phyloP scores from a whole-genome alignment of 805 yeast genomes.

The Isabelozyma gotoi region DNA sequence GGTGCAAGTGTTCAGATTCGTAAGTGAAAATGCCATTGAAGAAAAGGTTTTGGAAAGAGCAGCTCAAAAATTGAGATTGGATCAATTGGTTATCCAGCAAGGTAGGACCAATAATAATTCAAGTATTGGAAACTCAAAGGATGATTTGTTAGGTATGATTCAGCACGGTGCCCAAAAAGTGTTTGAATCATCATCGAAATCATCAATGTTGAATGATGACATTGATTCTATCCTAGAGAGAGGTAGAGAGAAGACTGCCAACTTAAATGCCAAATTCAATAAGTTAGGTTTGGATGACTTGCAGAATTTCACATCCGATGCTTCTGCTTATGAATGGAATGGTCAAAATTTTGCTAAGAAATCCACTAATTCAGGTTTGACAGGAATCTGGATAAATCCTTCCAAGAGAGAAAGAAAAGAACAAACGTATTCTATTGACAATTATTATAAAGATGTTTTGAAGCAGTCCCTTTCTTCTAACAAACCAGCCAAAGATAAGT shows the following conservation, averaged over 20 bases:
- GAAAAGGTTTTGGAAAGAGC: constrained; percentile 96
- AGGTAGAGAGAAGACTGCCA: constrained; percentile 81
- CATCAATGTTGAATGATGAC: constrained; percentile 54
- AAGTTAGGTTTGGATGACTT: constrained; percentile 89
- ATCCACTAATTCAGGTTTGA: constrained; percentile 33
- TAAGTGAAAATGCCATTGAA: constrained; percentile 93
- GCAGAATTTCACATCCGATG: constrained; percentile 86
- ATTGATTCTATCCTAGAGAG: constrained; percentile 78
- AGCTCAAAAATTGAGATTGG: constrained; percentile 87
- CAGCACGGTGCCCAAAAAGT: constrained; percentile 95
- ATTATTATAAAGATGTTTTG: constrained; percentile 70
- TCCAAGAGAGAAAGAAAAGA: constrained; percentile 75
- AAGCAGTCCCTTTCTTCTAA: constrained; percentile 24
- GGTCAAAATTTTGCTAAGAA: constrained; percentile 78
- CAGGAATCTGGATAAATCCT: constrained; percentile 69
- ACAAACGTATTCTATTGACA: constrained; percentile 75
- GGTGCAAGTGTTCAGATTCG: constrained; percentile 87
- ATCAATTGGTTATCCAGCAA: constrained; percentile 94
- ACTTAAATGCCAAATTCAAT: constrained; percentile 77
- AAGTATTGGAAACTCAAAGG: constrained; percentile 62
- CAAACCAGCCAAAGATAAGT: constrained; percentile 11
- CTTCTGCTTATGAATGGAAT: constrained; percentile 95
- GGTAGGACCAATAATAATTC: constrained; percentile 59
- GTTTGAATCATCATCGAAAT: constrained; percentile 51
- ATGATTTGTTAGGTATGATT: constrained; percentile 90